A percentile compares a stretch with the other conserved stretches of the same genome.
Conservation (phyloP, 805 yeast genomes). For the Metahyphopichia silvanorum region DNA sequence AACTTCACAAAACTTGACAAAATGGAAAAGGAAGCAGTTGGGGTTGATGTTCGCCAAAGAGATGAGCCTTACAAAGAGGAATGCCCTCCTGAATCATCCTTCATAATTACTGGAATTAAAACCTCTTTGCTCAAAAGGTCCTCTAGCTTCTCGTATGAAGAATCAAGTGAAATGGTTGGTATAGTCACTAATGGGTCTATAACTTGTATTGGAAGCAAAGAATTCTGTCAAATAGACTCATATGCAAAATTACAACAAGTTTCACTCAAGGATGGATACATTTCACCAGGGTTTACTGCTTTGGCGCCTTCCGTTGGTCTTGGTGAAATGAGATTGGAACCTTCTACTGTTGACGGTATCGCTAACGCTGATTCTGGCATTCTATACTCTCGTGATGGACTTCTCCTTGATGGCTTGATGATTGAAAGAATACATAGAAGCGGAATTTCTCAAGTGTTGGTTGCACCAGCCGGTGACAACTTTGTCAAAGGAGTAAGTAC, state of each 20-base stretch:
- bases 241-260: neutral
- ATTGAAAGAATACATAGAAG: neutral
- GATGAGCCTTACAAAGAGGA: too few relatives aligned
- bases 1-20: slow-evolving; percentile 1
- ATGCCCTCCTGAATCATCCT: too few relatives aligned
- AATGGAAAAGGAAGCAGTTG: too few relatives aligned
- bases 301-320: slow-evolving; percentile 1
- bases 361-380: neutral
- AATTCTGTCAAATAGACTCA: slow-evolving; percentile 1
- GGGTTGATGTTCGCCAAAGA: too few relatives aligned
- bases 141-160: too few relatives aligned
- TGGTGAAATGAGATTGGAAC: slow-evolving; percentile 3
- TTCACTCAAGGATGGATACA: too few relatives aligned
- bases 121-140: too few relatives aligned
- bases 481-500: slow-evolving; percentile 4
- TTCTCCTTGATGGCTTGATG: slow-evolving; percentile 2
- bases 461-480: slow-evolving; percentile 3
- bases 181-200: too few relatives aligned
- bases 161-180: too few relatives aligned
- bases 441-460: slow-evolving; percentile 2
- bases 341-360: slow-evolving; percentile 3
- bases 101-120: too few relatives aligned
- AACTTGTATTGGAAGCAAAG: slow-evolving; percentile 1
- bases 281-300: slow-evolving; percentile 4
- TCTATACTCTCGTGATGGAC: slow-evolving; percentile 4